A percentile compares a stretch with the other conserved stretches of the same genome.
Evolutionary conservation across 495 filamentous ascomycete genomes (phyloP).

Genomic region (Neurospora sp.): DNA sequence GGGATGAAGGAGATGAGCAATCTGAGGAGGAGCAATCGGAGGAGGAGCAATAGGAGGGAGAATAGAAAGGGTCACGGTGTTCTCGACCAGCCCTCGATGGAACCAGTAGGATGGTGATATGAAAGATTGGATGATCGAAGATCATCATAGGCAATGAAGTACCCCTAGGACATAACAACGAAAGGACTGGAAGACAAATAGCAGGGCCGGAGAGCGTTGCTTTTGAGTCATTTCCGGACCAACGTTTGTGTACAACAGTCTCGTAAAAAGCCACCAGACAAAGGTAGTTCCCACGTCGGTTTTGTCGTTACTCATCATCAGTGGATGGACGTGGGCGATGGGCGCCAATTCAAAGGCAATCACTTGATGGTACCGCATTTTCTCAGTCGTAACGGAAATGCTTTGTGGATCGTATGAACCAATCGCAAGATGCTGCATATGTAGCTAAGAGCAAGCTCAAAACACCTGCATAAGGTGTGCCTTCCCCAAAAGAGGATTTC

Average conservation of each 20-base stretch:
- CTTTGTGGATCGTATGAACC: too few species aligned
- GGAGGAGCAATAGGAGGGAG: background rate
- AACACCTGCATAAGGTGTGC: too few species aligned
- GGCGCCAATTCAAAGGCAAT: background rate
- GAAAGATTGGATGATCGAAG: background rate
- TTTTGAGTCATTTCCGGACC: background rate
- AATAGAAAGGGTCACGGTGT: background rate
- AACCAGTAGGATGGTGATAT: background rate
- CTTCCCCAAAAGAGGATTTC: too few species aligned
- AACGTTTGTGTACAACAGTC: background rate
- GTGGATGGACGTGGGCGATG: background rate
- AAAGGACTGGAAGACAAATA: background rate
- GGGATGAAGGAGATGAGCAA: background rate
- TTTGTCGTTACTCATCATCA: background rate
- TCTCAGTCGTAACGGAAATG: too few species aligned
- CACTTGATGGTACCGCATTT: background rate
- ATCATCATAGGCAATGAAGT: background rate
- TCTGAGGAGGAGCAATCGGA: background rate
- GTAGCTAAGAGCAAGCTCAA: too few species aligned
- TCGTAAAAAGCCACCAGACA: background rate
- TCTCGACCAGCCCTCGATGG: background rate
- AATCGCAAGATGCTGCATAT: too few species aligned
- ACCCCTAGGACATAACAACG: background rate
- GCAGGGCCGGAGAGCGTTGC: background rate
- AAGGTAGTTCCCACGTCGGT: background rate